Base-by-base conservation (phyloP, 2,329 filamentous ascomycete genomes). In the Pseudocercospora vitis region DNA sequence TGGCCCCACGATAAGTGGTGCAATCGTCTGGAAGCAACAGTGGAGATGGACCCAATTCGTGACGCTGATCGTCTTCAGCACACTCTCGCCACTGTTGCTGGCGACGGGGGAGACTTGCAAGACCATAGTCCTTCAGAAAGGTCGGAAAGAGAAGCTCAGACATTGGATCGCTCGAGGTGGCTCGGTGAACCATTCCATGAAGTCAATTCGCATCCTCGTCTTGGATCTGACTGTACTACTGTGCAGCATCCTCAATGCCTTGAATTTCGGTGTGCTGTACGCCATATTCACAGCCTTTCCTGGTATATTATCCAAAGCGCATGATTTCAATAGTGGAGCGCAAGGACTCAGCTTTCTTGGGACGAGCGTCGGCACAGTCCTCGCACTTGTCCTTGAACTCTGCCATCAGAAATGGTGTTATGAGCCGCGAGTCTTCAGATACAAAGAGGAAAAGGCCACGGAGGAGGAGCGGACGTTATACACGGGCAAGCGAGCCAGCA, bases 21-120 rank as follows among this genome's bases (percentile, higher is more conserved):
- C 71, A 39, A 66, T 65, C 4, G 66, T 63, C 11, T 67, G 72
- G 47, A 65, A 68, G 4, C 70, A 70, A 23, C 61, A 61, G 8
- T 74, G 72, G 69, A 63, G 66, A 14, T 76, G 67, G 66, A 63
- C 65, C 14, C 69, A 74, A 57, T 77, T 71, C 68, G 64, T 66
- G 35, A 67, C 71, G 14, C 60, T 75, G 4, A 70, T 76, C 52
- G 57, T 71, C 45, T 63, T 68, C 0, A 56, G 71, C 1, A 64
- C 65, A 4, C 66, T 70, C 2, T 68, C 68, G 37, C 5, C 73
- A 9, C 51, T 63, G 0, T 52, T 76, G 0, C 35, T 78, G 2
- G 69, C 74, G 2, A 74, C 74, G 55, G 65, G 71, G 32, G 82
- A 85, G 61, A 82, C 81, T 0, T 81, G 79, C 55, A 78, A 81